Conservation (phyloP, 225 moss, liverwort and hornwort genomes). For the Bryum argenteum region DNA sequence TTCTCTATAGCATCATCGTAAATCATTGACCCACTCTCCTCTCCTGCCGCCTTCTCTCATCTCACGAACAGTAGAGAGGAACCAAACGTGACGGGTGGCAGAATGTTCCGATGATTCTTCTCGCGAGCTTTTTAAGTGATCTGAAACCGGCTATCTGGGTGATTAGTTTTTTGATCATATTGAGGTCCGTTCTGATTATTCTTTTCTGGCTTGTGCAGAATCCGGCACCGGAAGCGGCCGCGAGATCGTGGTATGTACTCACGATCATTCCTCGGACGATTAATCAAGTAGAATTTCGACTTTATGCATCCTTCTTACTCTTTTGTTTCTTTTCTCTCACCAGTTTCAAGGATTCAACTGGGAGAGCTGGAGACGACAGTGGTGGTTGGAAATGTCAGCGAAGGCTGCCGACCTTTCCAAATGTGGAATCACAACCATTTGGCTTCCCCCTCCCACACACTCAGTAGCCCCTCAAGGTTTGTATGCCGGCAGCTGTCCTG, state of each 20-base stretch:
- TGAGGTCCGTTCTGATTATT: constrained; percentile 22
- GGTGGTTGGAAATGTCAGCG: constrained; percentile 80
- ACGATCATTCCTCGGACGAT: neutral
- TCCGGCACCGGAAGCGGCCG: constrained; percentile 74
- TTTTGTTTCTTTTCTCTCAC: neutral
- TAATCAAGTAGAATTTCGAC: neutral
- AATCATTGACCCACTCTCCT: too few relatives aligned
- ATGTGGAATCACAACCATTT: constrained; percentile 82
- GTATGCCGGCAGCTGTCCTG: constrained; percentile 5
- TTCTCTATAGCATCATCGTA: too few relatives aligned
- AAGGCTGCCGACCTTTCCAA: constrained; percentile 77
- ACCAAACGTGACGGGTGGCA: too few relatives aligned
- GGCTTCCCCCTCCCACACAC: constrained; percentile 84
- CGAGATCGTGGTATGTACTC: constrained; percentile 72
- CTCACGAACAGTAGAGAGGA: too few relatives aligned
- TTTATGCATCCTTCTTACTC: neutral
- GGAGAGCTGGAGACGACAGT: constrained; percentile 86
- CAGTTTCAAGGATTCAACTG: constrained; percentile 96
- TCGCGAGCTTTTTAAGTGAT: neutral
- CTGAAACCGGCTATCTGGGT: neutral
- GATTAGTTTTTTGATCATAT: neutral
- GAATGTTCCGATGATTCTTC: neutral
- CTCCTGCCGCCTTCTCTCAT: too few relatives aligned
- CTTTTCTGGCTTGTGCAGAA: constrained; percentile 48
- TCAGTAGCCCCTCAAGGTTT: constrained; percentile 88